These are phyloP conservation scores for Phytophthora chlamydospora DNA, from an alignment of 352 stramenopile species.

Conservation along the genomic window DNA sequence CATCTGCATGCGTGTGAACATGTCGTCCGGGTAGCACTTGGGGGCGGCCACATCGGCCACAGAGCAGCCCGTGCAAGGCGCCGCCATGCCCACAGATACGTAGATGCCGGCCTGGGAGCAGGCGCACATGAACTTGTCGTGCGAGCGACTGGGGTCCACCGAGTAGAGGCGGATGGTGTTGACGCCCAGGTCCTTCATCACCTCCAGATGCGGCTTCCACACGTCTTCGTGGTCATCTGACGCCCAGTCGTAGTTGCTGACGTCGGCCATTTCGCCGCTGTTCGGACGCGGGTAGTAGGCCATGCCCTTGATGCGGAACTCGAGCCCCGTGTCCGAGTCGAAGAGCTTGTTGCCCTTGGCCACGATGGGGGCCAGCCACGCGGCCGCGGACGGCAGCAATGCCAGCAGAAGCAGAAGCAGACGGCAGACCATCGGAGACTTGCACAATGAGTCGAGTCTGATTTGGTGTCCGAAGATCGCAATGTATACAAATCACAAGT, in stretches of 20 bases:
- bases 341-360: slow-evolving; percentile 88
- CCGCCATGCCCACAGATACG: slow-evolving; percentile 66
- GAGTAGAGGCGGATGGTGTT: slow-evolving; percentile 77
- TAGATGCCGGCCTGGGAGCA: slow-evolving; percentile 75
- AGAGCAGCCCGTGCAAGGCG: slow-evolving; percentile 50
- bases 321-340: slow-evolving; percentile 59
- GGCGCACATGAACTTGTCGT: slow-evolving; percentile 86
- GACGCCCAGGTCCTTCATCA: slow-evolving; percentile 61
- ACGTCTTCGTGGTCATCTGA: slow-evolving; percentile 63
- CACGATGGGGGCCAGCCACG: slow-evolving; percentile 60
- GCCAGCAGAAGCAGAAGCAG: slow-evolving; percentile 2
- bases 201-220: slow-evolving; percentile 57
- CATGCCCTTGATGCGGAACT: slow-evolving; percentile 79
- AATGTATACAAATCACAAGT: slow-evolving; percentile 4
- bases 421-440: neutral
- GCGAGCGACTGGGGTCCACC: slow-evolving; percentile 57
- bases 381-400: slow-evolving; percentile 12
- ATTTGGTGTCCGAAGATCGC: slow-evolving; percentile 1
- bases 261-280: slow-evolving; percentile 49
- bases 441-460: too few relatives aligned
- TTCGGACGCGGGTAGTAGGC: slow-evolving; percentile 77
- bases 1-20: slow-evolving; percentile 66
- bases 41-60: slow-evolving; percentile 49
- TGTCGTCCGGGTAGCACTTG: slow-evolving; percentile 53
- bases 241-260: slow-evolving; percentile 70